phyloP scores from a whole-genome alignment of 2,329 filamentous ascomycete species.

The Cytospora piceae region DNA sequence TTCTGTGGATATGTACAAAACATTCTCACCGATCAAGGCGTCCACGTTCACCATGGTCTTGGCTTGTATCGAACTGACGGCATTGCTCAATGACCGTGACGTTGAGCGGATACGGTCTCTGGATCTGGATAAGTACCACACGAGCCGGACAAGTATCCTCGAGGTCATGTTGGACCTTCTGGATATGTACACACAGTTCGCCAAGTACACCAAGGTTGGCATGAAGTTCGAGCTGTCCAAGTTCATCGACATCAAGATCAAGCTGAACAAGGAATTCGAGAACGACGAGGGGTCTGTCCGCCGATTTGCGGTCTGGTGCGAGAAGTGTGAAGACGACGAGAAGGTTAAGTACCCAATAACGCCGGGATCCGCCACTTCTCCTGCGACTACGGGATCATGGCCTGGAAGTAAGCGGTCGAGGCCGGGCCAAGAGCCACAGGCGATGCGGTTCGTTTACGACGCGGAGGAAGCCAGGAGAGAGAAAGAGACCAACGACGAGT shows the following conservation, averaged over 20 bases:
- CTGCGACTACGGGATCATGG: slow-evolving; percentile 45
- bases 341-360: slow-evolving; percentile 41
- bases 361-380: slow-evolving; percentile 44
- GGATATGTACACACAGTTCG: slow-evolving; percentile 89
- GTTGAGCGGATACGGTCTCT: slow-evolving; percentile 55
- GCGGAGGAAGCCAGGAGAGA: slow-evolving; percentile 75
- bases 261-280: slow-evolving; percentile 80
- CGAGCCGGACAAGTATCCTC: slow-evolving; percentile 53
- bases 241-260: slow-evolving; percentile 86
- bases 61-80: slow-evolving; percentile 79
- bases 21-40: slow-evolving; percentile 89
- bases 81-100: slow-evolving; percentile 64
- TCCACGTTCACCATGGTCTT: slow-evolving; percentile 84
- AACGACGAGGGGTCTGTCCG: slow-evolving; percentile 61
- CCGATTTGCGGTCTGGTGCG: slow-evolving; percentile 61
- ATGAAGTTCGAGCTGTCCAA: slow-evolving; percentile 71
- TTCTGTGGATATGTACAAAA: slow-evolving; percentile 88
- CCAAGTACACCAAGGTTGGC: slow-evolving; percentile 74
- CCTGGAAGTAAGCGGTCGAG: slow-evolving; percentile 46
- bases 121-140: slow-evolving; percentile 51
- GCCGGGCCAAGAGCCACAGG: slow-evolving; percentile 58
- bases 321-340: slow-evolving; percentile 51
- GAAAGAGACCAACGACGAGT: slow-evolving; percentile 66
- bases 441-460: slow-evolving; percentile 88
- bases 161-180: slow-evolving; percentile 90